Evolutionary conservation across 345 rosid genomes (phyloP), one percentile per base, ranked within the genome.

Genomic region (Stellera chamaejasme): DNA sequence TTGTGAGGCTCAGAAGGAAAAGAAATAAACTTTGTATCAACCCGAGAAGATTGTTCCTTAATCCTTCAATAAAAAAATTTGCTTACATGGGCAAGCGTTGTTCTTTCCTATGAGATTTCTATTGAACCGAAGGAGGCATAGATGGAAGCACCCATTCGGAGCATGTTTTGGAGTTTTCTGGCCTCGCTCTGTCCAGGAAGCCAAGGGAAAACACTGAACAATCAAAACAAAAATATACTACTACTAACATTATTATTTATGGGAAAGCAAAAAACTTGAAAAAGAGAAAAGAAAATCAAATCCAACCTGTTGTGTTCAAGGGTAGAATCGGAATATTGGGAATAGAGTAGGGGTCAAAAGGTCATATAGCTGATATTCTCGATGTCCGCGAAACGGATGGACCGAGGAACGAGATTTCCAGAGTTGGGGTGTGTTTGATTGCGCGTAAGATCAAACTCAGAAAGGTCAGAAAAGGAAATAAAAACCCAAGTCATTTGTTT

Each of bases 361-460:
- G 82, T 69, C 45, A 58, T 50, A 39, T 27, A 48, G 55, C 58
- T 67, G 45, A 62, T 46, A 25, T 16, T 83, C 80, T 79, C 60
- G 85, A 50, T 67, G 52, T 66, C 77, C 77, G 80, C 55, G 83
- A 79, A 19, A 63, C 67, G 56, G 69, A 50, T 71, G 78, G 81
- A 73, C 79, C 82, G 71, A 67, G 71, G 71, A 68, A 70, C 72
- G 77, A 77, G 82, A 76, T 72, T 74, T 63, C 8, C 46, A 67
- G 68, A 58, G 57, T 56, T 13, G 50, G 63, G 16, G 49, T 44
- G 26, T 46, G 42, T 58, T 13, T 32, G 55, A 45, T 45, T 45
- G 48, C 48, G 14, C 16, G 14, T 12, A 45, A 7, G 45, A 12
- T 15, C 25, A 14, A 53, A 39, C 36, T 36, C 10, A 13, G 10